Percentiles rank a stretch among this genome's conserved stretches.
Conservation (phyloP, 2,329 filamentous ascomycete species). For the Samsoniella hepiali region DNA sequence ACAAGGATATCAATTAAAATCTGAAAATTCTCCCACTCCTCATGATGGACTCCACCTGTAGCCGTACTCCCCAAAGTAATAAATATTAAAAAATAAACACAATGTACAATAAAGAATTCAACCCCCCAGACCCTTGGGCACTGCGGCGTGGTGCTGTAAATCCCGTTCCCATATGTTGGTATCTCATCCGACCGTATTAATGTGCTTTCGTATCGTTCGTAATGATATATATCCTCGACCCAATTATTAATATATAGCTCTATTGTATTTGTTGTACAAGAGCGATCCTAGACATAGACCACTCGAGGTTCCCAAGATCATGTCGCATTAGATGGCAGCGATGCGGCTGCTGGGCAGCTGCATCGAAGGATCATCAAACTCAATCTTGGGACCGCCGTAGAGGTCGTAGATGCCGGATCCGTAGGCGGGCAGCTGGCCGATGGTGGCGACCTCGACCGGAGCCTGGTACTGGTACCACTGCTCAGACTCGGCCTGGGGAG, state of each 20-base stretch:
- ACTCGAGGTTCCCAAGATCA: background rate
- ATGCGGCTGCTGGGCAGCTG: constrained; percentile 59
- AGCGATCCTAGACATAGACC: constrained; percentile 11
- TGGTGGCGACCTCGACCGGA: constrained; percentile 54
- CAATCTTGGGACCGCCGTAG: constrained; percentile 52
- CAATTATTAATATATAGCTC: constrained; percentile 20
- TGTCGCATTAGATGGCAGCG: constrained; percentile 46
- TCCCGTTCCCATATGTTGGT: constrained; percentile 9
- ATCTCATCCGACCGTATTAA: constrained; percentile 14
- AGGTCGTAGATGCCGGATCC: constrained; percentile 49
- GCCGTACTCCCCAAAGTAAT: background rate
- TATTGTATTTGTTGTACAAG: constrained; percentile 16
- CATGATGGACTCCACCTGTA: background rate
- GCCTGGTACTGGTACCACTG: constrained; percentile 58
- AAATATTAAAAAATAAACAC: constrained; percentile 4
- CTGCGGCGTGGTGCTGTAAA: constrained; percentile 18
- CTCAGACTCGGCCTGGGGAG: constrained; percentile 42
- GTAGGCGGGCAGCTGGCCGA: constrained; percentile 50
- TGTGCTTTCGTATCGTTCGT: constrained; percentile 22
- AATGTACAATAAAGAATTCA: constrained; percentile 4
- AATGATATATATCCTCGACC: constrained; percentile 27
- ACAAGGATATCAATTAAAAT: constrained; percentile 8
- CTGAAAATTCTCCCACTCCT: background rate
- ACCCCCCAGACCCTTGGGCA: constrained; percentile 9
- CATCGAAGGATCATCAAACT: constrained; percentile 56